Percentiles rank a stretch among this genome's conserved stretches.
Evolutionary conservation across 2,329 filamentous ascomycete genomes (phyloP).

Genomic region (Exophiala phaeomuriformis): DNA sequence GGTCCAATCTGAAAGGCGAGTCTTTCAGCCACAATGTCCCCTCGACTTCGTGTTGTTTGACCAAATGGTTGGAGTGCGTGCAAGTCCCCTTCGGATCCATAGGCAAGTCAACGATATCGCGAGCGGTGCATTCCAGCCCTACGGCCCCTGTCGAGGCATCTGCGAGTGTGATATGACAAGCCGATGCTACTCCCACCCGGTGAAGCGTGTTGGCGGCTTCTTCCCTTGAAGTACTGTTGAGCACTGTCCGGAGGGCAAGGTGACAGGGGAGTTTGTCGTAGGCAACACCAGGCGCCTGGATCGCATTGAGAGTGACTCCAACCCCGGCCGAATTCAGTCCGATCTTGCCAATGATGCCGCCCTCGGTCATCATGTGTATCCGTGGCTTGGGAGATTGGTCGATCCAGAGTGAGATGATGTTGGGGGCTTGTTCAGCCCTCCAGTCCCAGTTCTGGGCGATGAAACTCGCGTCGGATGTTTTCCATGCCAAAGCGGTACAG

Average conservation of each 20-base stretch:
- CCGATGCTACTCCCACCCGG: slow-evolving; percentile 44
- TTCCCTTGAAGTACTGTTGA: slow-evolving; percentile 42
- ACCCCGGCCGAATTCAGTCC: slow-evolving; percentile 50
- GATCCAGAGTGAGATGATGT: slow-evolving; percentile 47
- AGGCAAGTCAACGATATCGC: slow-evolving; percentile 27
- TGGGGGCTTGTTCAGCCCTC: slow-evolving; percentile 43
- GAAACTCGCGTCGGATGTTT: slow-evolving; percentile 35
- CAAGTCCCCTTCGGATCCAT: slow-evolving; percentile 30
- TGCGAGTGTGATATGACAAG: slow-evolving; percentile 50
- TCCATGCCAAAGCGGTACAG: slow-evolving; percentile 51
- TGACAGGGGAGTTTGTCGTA: slow-evolving; percentile 46
- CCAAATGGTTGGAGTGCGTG: slow-evolving; percentile 42
- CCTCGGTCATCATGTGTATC: slow-evolving; percentile 52
- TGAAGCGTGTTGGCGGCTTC: slow-evolving; percentile 43
- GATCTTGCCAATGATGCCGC: slow-evolving; percentile 53
- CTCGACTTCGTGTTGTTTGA: slow-evolving; percentile 27
- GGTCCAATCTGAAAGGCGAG: slow-evolving; percentile 29
- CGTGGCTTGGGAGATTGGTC: slow-evolving; percentile 39
- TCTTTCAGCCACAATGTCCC: slow-evolving; percentile 22
- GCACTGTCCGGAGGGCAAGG: slow-evolving; percentile 47
- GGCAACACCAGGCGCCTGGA: slow-evolving; percentile 45
- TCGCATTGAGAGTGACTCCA: slow-evolving; percentile 51
- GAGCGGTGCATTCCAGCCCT: slow-evolving; percentile 45
- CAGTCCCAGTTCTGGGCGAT: slow-evolving; percentile 55
- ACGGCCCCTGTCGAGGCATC: slow-evolving; percentile 39